Evolutionary conservation across 257 asterid species (phyloP).

Genomic region (Jasminum sambac): DNA sequence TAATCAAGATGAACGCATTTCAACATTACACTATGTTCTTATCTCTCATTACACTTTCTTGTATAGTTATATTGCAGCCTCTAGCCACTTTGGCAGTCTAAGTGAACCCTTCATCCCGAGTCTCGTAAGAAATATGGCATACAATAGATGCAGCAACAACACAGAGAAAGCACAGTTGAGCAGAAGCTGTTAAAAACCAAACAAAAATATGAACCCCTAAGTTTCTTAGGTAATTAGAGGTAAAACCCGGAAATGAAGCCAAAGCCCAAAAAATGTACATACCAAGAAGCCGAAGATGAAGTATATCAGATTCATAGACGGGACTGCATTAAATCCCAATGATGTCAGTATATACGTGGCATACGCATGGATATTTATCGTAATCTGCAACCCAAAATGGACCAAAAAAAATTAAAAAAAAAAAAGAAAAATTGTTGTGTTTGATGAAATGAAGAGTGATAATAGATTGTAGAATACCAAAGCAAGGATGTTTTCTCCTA

Average conservation of each 20-base stretch:
- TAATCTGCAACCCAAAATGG: slow-evolving; percentile 50
- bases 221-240: slow-evolving; percentile 10
- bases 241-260: neutral
- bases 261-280: slow-evolving; percentile 19
- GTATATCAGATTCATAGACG: slow-evolving; percentile 76
- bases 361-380: slow-evolving; percentile 76
- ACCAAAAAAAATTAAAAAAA: too few relatives aligned
- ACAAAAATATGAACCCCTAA: neutral
- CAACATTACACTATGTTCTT: neutral
- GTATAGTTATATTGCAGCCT: slow-evolving; percentile 45
- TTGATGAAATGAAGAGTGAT: slow-evolving; percentile 2
- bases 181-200: slow-evolving; percentile 60
- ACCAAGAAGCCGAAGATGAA: slow-evolving; percentile 81
- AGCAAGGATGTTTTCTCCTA: slow-evolving; percentile 89
- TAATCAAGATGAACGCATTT: neutral
- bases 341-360: slow-evolving; percentile 62
- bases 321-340: slow-evolving; percentile 63
- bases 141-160: slow-evolving; percentile 79
- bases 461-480: slow-evolving; percentile 56
- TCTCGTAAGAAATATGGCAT: slow-evolving; percentile 76
- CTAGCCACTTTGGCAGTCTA: slow-evolving; percentile 82
- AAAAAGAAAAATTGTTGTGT: slow-evolving; percentile 11
- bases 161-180: slow-evolving; percentile 70
- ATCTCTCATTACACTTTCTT: neutral
- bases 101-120: slow-evolving; percentile 78